Percentiles rank a stretch among this genome's conserved stretches.
These are phyloP conservation scores for Dillenia suffruticosa DNA, from an alignment of 164 flowering plant species.

Conservation along the genomic window DNA sequence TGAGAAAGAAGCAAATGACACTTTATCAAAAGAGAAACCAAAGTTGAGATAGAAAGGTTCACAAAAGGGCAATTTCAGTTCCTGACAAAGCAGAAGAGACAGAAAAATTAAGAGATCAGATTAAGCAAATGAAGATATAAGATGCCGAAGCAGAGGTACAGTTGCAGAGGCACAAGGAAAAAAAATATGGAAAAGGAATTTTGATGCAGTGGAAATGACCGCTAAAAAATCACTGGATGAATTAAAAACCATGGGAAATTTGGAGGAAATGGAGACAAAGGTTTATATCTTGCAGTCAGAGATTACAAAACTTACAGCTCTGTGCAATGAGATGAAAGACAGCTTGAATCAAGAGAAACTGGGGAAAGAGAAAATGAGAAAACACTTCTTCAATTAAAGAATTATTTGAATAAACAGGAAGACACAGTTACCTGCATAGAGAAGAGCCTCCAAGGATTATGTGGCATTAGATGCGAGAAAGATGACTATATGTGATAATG, in stretches of 20 bases:
- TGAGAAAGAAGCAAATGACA: constrained; percentile 31
- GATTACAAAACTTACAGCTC: constrained; percentile 36
- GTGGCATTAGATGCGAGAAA: constrained; percentile 30
- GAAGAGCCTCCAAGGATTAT: constrained; percentile 58
- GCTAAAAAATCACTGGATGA: constrained; percentile 41
- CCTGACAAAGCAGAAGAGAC: constrained; percentile 28
- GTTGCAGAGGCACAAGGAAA: constrained; percentile 36
- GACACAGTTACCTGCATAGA: constrained; percentile 38
- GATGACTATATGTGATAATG: constrained; percentile 28
- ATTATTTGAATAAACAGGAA: constrained; percentile 58
- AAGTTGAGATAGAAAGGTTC: constrained; percentile 40
- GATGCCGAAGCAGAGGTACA: constrained; percentile 32
- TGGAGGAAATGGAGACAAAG: constrained; percentile 45
- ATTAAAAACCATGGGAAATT: constrained; percentile 29
- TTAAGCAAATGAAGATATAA: constrained; percentile 30
- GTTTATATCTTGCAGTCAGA: constrained; percentile 36
- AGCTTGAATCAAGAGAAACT: constrained; percentile 41
- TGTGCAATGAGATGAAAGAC: constrained; percentile 46
- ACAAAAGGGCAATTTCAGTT: constrained; percentile 30
- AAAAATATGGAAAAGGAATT: constrained; percentile 34
- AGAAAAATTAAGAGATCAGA: constrained; percentile 29
- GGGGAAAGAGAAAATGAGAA: constrained; percentile 65
- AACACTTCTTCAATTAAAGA: constrained; percentile 43
- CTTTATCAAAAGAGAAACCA: constrained; percentile 36
- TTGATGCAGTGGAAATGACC: constrained; percentile 39